These are phyloP conservation scores for Musa troglodytarum DNA, from an alignment of 176 grass and related monocot species.

Conservation along the genomic window DNA sequence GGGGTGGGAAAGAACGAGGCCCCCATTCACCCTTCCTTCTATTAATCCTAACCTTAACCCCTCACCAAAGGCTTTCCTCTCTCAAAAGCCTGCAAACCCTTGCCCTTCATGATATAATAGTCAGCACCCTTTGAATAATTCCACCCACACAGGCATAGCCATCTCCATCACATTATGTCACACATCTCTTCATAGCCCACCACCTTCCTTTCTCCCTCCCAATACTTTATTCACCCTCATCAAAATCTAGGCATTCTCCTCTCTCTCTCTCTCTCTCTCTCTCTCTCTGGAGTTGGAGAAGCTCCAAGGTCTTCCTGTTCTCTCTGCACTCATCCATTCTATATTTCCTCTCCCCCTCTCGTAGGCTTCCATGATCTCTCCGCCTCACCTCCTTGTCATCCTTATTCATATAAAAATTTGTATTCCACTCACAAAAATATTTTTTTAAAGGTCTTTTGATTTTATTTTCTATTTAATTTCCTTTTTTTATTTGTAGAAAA, in stretches of 20 bases:
- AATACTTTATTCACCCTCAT: slow-evolving; percentile 37
- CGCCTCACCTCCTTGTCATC: slow-evolving; percentile 7
- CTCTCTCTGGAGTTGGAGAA: neutral
- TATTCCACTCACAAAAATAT: slow-evolving; percentile 22
- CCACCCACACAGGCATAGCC: neutral
- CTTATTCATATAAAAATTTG: slow-evolving; percentile 22
- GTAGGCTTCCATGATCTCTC: neutral
- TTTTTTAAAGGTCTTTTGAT: slow-evolving; percentile 31
- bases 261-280: slow-evolving; percentile 17
- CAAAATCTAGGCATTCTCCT: slow-evolving; percentile 20
- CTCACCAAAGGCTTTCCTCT: neutral
- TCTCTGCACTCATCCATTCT: slow-evolving; percentile 25
- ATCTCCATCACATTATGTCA: slow-evolving; percentile 13
- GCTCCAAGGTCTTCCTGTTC: slow-evolving; percentile 10
- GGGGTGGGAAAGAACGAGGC: no score
- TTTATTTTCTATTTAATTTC: slow-evolving; percentile 10
- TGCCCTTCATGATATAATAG: neutral
- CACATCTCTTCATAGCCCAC: neutral
- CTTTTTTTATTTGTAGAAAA: slow-evolving; percentile 35
- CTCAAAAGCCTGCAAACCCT: neutral
- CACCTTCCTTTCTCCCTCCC: neutral
- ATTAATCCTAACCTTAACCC: slow-evolving; percentile 3
- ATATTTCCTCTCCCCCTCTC: slow-evolving; percentile 10
- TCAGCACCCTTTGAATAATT: neutral
- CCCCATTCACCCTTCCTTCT: neutral